Conservation (phyloP, 1,284 basidiomycete species). For the Gymnopus androsaceus region DNA sequence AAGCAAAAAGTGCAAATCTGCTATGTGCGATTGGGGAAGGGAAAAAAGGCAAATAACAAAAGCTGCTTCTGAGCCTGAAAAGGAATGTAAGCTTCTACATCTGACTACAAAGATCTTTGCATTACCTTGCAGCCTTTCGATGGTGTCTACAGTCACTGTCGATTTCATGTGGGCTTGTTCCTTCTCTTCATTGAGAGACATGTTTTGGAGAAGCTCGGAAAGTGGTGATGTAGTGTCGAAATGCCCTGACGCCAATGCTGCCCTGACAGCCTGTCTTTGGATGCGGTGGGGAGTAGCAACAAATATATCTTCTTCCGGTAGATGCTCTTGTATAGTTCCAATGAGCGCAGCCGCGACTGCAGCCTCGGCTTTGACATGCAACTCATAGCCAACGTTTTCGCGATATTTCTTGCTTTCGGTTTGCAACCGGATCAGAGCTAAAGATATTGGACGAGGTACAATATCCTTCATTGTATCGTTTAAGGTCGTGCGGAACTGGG, state of each 20-base stretch:
- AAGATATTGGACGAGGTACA: constrained; percentile 38
- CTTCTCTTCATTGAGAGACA: neutral
- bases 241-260: constrained; percentile 30
- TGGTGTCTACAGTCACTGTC: constrained; percentile 46
- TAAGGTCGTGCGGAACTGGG: neutral
- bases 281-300: constrained; percentile 52
- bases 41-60: constrained; percentile 55
- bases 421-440: constrained; percentile 40
- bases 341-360: constrained; percentile 46
- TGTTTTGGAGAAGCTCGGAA: neutral
- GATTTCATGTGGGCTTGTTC: neutral
- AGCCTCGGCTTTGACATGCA: constrained; percentile 47
- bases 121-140: constrained; percentile 49
- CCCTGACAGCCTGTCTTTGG: constrained; percentile 48
- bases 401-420: constrained; percentile 28
- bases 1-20: constrained; percentile 44
- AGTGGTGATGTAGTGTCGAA: neutral
- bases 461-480: neutral
- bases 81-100: neutral
- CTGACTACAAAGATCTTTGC: neutral
- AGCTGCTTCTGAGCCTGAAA: constrained; percentile 48
- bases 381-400: constrained; percentile 42
- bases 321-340: constrained; percentile 36
- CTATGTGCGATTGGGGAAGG: constrained; percentile 38
- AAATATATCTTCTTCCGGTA: constrained; percentile 45